Conservation (phyloP, 352 stramenopile species). For the Thalassiosira allenii region DNA sequence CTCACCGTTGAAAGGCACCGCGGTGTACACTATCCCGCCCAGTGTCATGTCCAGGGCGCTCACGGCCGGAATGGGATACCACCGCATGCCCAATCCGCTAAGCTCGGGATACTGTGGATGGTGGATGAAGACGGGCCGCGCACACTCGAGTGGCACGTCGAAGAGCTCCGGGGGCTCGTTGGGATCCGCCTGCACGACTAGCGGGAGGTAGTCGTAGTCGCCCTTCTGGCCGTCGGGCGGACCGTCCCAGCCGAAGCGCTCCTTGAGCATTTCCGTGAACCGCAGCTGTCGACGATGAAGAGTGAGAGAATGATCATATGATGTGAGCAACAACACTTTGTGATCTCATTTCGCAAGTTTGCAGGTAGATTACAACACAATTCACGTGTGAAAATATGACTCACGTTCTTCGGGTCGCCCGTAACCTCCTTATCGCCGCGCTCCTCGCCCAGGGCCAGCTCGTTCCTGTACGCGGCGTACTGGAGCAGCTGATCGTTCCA, state of each 20-base stretch:
- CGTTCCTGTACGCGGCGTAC: slow-evolving; percentile 46
- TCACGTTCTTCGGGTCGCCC: slow-evolving; percentile 56
- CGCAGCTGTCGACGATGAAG: slow-evolving; percentile 26
- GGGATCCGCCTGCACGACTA: slow-evolving; percentile 40
- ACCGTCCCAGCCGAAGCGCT: slow-evolving; percentile 49
- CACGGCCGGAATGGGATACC: slow-evolving; percentile 53
- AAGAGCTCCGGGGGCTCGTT: slow-evolving; percentile 34
- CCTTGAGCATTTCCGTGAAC: slow-evolving; percentile 59
- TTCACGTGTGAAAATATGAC: no score
- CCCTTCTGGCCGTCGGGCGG: slow-evolving; percentile 44
- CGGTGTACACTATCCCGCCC: slow-evolving; percentile 47
- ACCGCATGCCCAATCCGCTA: slow-evolving; percentile 31
- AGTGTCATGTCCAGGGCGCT: slow-evolving; percentile 47
- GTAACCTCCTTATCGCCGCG: slow-evolving; percentile 11
- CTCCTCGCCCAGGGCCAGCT: no score
- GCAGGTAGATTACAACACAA: no score
- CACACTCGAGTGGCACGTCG: slow-evolving; percentile 43
- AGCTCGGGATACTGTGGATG: slow-evolving; percentile 47
- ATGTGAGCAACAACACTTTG: neutral
- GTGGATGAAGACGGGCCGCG: slow-evolving; percentile 40
- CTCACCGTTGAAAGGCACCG: slow-evolving; percentile 58
- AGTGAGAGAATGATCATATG: neutral
- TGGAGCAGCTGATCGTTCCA: slow-evolving; percentile 59
- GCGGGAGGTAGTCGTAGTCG: slow-evolving; percentile 36
- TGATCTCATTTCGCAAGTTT: no score